These are phyloP conservation scores for Amesomyces nigricolor DNA, from an alignment of 2,329 filamentous ascomycete genomes.

Conservation along the genomic window DNA sequence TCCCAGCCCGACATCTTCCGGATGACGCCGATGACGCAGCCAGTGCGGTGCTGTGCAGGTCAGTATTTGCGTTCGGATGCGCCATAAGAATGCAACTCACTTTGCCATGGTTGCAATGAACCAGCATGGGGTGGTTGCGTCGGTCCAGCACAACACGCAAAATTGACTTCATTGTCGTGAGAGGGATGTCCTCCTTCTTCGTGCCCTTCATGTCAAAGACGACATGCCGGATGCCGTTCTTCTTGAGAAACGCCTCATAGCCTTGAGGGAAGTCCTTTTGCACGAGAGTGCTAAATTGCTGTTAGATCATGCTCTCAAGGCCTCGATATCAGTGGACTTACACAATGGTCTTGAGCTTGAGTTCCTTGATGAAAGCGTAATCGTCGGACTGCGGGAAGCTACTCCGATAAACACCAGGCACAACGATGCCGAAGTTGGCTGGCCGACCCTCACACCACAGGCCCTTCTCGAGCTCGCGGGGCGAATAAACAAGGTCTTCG, in stretches of 20 bases:
- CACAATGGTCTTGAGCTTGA: slow-evolving; percentile 76
- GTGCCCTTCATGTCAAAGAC: slow-evolving; percentile 80
- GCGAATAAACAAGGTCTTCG: not conserved
- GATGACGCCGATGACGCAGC: slow-evolving; percentile 77
- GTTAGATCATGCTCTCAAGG: slow-evolving; percentile 13
- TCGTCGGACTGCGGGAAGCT: slow-evolving; percentile 70
- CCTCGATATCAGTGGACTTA: slow-evolving; percentile 38
- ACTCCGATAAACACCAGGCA: slow-evolving; percentile 72
- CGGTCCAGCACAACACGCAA: slow-evolving; percentile 66
- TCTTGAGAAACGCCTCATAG: slow-evolving; percentile 56
- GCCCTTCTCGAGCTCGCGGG: slow-evolving; percentile 1
- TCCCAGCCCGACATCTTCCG: slow-evolving; percentile 68
- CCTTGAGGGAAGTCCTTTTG: slow-evolving; percentile 53
- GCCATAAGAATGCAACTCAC: slow-evolving; percentile 34
- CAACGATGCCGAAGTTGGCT: slow-evolving; percentile 70
- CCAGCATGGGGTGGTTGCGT: slow-evolving; percentile 70
- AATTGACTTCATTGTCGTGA: slow-evolving; percentile 63
- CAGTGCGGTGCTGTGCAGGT: slow-evolving; percentile 66
- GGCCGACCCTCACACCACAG: slow-evolving; percentile 38
- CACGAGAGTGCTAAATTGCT: slow-evolving; percentile 50
- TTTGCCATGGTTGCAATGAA: slow-evolving; percentile 93
- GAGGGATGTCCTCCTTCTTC: slow-evolving; percentile 69
- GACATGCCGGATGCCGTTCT: slow-evolving; percentile 64
- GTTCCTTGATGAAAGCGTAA: slow-evolving; percentile 59
- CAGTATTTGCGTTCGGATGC: not conserved